These are phyloP conservation scores for Fusarium albidum DNA, from an alignment of 2,329 filamentous ascomycete genomes.

Conservation along the genomic window DNA sequence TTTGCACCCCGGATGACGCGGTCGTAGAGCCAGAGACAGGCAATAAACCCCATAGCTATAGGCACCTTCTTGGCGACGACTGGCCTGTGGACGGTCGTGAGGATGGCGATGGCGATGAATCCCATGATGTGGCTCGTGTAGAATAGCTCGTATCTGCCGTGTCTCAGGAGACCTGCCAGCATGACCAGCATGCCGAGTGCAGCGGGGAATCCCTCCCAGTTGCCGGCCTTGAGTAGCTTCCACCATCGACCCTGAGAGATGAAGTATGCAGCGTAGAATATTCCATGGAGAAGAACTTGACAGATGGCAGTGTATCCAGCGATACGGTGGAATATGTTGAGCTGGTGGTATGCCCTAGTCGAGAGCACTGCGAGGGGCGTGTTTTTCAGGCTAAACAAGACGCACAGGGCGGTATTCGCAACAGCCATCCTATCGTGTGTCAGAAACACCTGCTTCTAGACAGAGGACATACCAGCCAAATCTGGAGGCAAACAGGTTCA, in stretches of 20 bases:
- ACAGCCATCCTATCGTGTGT: slow-evolving; percentile 51
- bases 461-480: slow-evolving; percentile 34
- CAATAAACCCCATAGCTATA: slow-evolving; percentile 49
- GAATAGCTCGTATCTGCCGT: slow-evolving; percentile 56
- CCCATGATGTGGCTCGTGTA: slow-evolving; percentile 54
- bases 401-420: slow-evolving; percentile 49
- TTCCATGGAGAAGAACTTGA: slow-evolving; percentile 47
- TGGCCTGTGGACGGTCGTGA: slow-evolving; percentile 55
- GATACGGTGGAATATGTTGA: slow-evolving; percentile 57
- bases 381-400: slow-evolving; percentile 58
- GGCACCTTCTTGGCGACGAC: slow-evolving; percentile 47
- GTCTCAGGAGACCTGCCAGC: slow-evolving; percentile 44
- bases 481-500: slow-evolving; percentile 24
- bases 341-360: slow-evolving; percentile 49
- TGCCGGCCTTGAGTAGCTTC: slow-evolving; percentile 10
- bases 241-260: slow-evolving; percentile 24
- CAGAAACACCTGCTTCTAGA: neutral
- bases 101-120: slow-evolving; percentile 51
- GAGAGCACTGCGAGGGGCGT: slow-evolving; percentile 51
- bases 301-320: slow-evolving; percentile 53
- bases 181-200: slow-evolving; percentile 49
- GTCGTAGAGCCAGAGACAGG: slow-evolving; percentile 54
- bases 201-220: slow-evolving; percentile 33
- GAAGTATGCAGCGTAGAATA: slow-evolving; percentile 45
- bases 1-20: slow-evolving; percentile 48